These are phyloP conservation scores for Hysterangium stoloniferum DNA, from an alignment of 768 basidiomycete genomes.

Conservation along the genomic window DNA sequence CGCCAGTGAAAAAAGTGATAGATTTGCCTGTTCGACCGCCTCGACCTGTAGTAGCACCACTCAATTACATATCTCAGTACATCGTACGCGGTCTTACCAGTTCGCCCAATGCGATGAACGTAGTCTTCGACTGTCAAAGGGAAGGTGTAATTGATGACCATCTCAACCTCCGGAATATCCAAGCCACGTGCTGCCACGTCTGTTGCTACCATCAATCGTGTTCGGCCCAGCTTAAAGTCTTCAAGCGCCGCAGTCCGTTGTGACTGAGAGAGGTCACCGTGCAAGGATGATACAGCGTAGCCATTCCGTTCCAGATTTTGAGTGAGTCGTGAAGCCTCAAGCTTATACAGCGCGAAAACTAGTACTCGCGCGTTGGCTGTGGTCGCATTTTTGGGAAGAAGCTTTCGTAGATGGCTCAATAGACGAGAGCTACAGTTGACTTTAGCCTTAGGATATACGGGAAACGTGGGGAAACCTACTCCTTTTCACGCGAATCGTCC, in stretches of 20 bases:
- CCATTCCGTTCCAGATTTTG: conserved; percentile 64
- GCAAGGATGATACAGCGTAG: conserved; percentile 74
- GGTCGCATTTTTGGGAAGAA: conserved; percentile 50
- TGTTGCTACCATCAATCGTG: conserved; percentile 84
- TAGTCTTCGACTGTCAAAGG: conserved; percentile 94
- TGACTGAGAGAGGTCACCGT: conserved; percentile 85
- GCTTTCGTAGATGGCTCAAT: conserved; percentile 42
- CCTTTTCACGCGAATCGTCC: conserved; percentile 76
- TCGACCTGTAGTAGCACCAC: conserved; percentile 51
- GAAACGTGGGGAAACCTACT: conserved; percentile 41
- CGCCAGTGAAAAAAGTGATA: conserved; percentile 96
- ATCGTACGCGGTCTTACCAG: conserved; percentile 57
- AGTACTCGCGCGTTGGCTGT: conserved; percentile 68
- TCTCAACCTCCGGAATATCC: conserved; percentile 93
- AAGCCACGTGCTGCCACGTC: conserved; percentile 96
- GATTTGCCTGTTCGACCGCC: conserved; percentile 86
- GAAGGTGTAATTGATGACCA: conserved; percentile 97
- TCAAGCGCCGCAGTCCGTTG: conserved; percentile 82
- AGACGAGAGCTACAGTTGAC: conserved; percentile 45
- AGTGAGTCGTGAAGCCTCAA: conserved; percentile 90
- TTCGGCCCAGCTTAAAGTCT: conserved; percentile 76
- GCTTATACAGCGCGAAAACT: conserved; percentile 96
- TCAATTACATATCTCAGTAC: conserved; percentile 22
- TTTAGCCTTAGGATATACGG: background rate
- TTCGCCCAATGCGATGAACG: conserved; percentile 84